Base-by-base conservation (phyloP, 257 asterid genomes). In the Fraxinus americana region DNA sequence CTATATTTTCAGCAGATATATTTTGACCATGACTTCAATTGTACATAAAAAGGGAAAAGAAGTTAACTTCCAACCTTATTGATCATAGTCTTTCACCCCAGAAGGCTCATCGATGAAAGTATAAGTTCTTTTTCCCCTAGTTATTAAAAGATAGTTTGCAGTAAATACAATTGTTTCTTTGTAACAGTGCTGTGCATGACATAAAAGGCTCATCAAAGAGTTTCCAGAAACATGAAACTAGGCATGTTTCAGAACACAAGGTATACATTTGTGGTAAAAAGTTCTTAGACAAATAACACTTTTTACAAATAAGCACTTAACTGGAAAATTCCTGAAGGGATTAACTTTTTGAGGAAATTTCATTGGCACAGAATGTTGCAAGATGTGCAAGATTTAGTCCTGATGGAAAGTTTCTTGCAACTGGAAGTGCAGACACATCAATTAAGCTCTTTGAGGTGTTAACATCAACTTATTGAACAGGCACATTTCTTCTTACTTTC, bases 361-460 rank as follows among this genome's bases (percentile, higher is more conserved):
- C 10, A 65, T 32, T 78, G 72, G 59, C 77, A 72, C 70, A 92
- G 98, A 91, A 85, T 83, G 90, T 84, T 35, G 95, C 94, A 50
- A 89, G 94, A 83, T 92, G 97, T 82, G 98, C 97, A 82, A 91
- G 92, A 83, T 92, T 91, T 73, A 92, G 98, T 79, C 93, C 91
- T 30, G 98, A 92, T 85, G 97, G 98, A 82, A 90, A 91, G 84
- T 89, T 87, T 86, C 87, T 92, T 86, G 98, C 98, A 52, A 88
- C 97, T 77, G 98, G 92, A 78, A 92, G 97, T 82, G 92, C 95
- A 65, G 98, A 92, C 86, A 83, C 97, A 63, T 91, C 97, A 70
- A 88, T 92, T 81, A 92, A 92, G 83, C 92, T 91, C 80, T 82
- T 90, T 82, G 97, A 90, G 96, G 94, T 90, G 72, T 73, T 72